A percentile compares a stretch with the other conserved stretches of the same genome.
Evolutionary conservation across 2,329 filamentous ascomycete genomes (phyloP).

Genomic region (Phialophora tarda): DNA sequence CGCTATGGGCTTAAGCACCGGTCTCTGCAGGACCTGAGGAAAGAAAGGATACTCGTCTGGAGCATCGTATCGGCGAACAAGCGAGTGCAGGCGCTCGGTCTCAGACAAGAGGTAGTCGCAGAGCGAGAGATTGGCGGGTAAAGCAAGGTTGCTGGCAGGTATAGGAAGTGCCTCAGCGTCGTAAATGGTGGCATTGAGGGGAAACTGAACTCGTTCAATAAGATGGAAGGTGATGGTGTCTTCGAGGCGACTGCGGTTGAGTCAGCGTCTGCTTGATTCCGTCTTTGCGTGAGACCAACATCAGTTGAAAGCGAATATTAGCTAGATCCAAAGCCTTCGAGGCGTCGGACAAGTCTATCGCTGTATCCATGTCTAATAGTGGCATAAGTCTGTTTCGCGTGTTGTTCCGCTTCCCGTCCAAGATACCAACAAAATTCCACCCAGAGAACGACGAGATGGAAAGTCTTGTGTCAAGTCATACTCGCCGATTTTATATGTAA

Average conservation of each 20-base stretch:
- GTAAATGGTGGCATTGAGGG: conserved; percentile 89
- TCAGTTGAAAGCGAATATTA: conserved; percentile 91
- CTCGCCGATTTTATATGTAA: background rate
- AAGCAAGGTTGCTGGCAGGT: conserved; percentile 73
- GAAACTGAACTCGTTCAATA: conserved; percentile 97
- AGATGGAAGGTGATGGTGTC: conserved; percentile 97
- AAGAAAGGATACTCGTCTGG: conserved; percentile 99
- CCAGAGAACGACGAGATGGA: background rate
- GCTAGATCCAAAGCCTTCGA: conserved; percentile 84
- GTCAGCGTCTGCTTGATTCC: conserved; percentile 25
- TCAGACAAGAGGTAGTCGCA: conserved; percentile 93
- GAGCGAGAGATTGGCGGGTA: conserved; percentile 94
- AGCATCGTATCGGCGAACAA: conserved; percentile 91
- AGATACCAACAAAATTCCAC: background rate
- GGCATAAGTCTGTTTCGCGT: conserved; percentile 16
- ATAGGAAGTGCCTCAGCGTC: conserved; percentile 77
- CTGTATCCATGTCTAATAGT: conserved; percentile 74
- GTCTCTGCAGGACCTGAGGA: conserved; percentile 74
- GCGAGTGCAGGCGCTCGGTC: conserved; percentile 88
- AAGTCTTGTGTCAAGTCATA: background rate
- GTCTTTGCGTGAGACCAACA: conserved; percentile 61
- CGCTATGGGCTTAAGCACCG: conserved; percentile 83
- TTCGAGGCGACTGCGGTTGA: conserved; percentile 78
- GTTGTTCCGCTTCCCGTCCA: background rate
- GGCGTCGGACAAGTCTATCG: conserved; percentile 85